phyloP scores from a whole-genome alignment of 2,329 filamentous ascomycete genomes.

The Calonectria ilicicola region DNA sequence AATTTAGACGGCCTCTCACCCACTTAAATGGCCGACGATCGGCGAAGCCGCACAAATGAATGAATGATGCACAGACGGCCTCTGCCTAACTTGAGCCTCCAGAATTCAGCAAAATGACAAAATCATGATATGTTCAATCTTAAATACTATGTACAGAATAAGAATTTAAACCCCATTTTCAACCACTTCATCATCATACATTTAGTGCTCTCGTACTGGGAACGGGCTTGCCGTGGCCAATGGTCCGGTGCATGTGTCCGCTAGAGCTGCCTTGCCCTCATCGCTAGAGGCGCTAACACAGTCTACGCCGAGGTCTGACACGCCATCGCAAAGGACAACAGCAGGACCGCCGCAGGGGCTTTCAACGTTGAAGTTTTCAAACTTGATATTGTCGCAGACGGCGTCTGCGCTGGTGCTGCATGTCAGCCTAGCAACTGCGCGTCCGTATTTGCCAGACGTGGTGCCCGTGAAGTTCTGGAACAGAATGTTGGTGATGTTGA shows the following conservation, averaged over 20 bases:
- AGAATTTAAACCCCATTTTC: neutral
- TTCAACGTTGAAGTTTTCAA: slow-evolving; percentile 38
- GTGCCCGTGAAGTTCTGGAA: slow-evolving; percentile 42
- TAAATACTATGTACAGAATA: neutral
- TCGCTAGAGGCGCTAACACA: slow-evolving; percentile 33
- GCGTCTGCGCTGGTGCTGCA: slow-evolving; percentile 38
- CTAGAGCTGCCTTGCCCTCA: slow-evolving; percentile 35
- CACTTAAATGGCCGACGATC: too few species aligned
- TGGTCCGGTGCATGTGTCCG: slow-evolving; percentile 32
- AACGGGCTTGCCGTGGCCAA: slow-evolving; percentile 34
- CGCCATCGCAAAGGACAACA: slow-evolving; percentile 38
- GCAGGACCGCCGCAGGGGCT: slow-evolving; percentile 35
- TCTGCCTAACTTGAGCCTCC: too few species aligned
- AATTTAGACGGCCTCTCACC: too few species aligned
- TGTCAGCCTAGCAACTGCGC: slow-evolving; percentile 35
- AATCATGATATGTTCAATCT: neutral
- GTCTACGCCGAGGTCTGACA: slow-evolving; percentile 36
- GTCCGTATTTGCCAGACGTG: slow-evolving; percentile 38
- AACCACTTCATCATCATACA: neutral
- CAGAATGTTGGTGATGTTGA: slow-evolving; percentile 41
- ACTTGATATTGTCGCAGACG: slow-evolving; percentile 40
- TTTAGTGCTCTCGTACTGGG: slow-evolving; percentile 11
- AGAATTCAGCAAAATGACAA: neutral
- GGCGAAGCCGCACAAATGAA: too few species aligned
- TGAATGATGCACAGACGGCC: too few species aligned